These are phyloP conservation scores for Boechera divaricarpa DNA, from an alignment of 345 rosid genomes.

Conservation along the genomic window DNA sequence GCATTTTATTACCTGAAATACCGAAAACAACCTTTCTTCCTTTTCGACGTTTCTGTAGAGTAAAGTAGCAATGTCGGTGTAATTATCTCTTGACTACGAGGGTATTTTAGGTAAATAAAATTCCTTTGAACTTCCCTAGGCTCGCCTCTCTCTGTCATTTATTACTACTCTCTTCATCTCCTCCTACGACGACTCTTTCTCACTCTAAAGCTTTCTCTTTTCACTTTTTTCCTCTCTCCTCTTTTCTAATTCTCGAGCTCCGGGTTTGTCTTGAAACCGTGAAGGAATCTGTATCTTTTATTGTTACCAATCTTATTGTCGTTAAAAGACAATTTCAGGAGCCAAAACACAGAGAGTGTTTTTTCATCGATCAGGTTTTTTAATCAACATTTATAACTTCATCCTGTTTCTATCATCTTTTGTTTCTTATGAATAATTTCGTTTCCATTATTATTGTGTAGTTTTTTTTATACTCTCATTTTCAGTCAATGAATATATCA, in stretches of 20 bases:
- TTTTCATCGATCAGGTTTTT: slow-evolving; percentile 23
- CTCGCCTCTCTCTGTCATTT: slow-evolving; percentile 44
- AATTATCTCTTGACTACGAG: slow-evolving; percentile 23
- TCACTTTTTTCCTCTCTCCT: slow-evolving; percentile 18
- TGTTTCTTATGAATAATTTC: slow-evolving; percentile 22
- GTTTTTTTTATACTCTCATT: neutral
- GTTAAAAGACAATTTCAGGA: neutral
- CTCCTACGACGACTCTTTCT: neutral
- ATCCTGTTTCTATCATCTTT: neutral
- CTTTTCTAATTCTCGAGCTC: slow-evolving; percentile 26
- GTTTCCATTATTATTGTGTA: neutral
- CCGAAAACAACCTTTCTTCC: slow-evolving; percentile 39
- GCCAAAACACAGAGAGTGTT: neutral
- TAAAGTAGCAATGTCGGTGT: slow-evolving; percentile 40
- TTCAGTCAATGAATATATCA: slow-evolving; percentile 3
- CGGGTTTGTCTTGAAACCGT: slow-evolving; percentile 32
- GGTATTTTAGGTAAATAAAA: neutral
- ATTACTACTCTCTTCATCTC: slow-evolving; percentile 13
- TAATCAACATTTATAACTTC: slow-evolving; percentile 4
- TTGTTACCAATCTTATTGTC: slow-evolving; percentile 18
- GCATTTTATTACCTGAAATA: neutral
- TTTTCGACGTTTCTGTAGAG: slow-evolving; percentile 8
- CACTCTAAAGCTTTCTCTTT: slow-evolving; percentile 10
- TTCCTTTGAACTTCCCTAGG: slow-evolving; percentile 47
- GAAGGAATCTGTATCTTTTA: slow-evolving; percentile 18